Base-by-base conservation (phyloP, 2,329 filamentous ascomycete species). In the Thielaviopsis musarum region DNA sequence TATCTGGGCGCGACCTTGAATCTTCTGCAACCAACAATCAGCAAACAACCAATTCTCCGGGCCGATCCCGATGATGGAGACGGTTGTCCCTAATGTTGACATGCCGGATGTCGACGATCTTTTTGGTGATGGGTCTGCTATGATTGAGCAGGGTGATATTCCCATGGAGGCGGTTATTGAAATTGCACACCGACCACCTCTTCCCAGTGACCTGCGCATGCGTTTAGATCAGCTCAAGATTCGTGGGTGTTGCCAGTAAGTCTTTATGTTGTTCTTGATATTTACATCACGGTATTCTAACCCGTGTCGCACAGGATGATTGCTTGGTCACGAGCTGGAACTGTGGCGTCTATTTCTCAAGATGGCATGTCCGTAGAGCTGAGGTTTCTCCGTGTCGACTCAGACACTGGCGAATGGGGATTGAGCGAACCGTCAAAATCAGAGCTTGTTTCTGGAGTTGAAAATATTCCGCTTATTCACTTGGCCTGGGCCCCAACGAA, bases 271-370 rank as follows among this genome's bases (percentile, higher is more conserved):
- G 52, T 34, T 52, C 54, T 54, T 28, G 13, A 49, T 52, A 22
- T 48, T 28, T 15, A n/a, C 7, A 41, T 26, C 45, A 30, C 48
- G 52, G 13, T 48, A 52, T 21, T 19, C 60, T 65, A 55, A 59
- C 64, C 68, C 62, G 65, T 59, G 22, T 48, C 53, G 12, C 54
- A 52, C 65, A 94, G 90, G 68, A 82, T 82, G 64, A 79, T 96
- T 58, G 83, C 87, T 30, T 97, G 91, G 91, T 95, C 91, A 12
- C 90, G 84, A 66, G 80, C 83, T 62, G 91, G 91, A 52, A 89
- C 85, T 62, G 88, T 97, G 64, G 91, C 91, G 28, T 85, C 84
- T 58, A 85, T 97, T 64, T 80, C 84, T 21, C 73, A 80, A 17
- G 85, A 91, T 70, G 86, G 87, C 28, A 78, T 78, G 54, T 77